Conservation (phyloP, 345 rosid genomes). For the Eucalyptus regnans region DNA sequence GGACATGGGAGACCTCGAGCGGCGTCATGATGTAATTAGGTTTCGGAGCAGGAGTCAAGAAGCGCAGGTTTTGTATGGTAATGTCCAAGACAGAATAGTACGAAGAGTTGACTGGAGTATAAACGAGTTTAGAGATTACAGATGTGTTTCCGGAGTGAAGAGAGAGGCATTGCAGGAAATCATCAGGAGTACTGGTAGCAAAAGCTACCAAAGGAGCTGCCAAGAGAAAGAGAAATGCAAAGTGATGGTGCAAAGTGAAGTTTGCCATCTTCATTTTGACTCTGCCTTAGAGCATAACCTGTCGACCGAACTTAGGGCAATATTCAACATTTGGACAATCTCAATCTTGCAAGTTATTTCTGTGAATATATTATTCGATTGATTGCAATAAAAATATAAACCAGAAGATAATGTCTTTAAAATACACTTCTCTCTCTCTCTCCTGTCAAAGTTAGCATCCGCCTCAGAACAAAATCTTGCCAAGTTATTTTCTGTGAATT, state of each 20-base stretch:
- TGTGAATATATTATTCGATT: neutral
- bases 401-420: neutral
- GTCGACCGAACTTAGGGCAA: neutral
- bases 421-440: neutral
- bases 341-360: neutral
- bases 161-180: slow-evolving; percentile 3
- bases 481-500: no score
- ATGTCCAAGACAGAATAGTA: neutral
- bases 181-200: neutral
- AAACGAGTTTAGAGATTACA: neutral
- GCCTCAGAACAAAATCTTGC: no score
- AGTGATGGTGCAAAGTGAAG: neutral
- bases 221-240: neutral
- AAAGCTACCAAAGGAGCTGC: neutral
- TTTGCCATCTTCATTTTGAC: neutral
- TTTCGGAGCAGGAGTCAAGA: slow-evolving; percentile 6
- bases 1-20: slow-evolving; percentile 16
- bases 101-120: neutral
- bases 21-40: slow-evolving; percentile 22
- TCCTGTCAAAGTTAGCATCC: no score
- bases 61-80: neutral
- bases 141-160: neutral
- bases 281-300: neutral
- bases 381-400: neutral
- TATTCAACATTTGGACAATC: neutral